A percentile compares a stretch with the other conserved stretches of the same genome.
Conservation (phyloP, 495 filamentous ascomycete genomes). For the Aspergillus haitiensis region DNA sequence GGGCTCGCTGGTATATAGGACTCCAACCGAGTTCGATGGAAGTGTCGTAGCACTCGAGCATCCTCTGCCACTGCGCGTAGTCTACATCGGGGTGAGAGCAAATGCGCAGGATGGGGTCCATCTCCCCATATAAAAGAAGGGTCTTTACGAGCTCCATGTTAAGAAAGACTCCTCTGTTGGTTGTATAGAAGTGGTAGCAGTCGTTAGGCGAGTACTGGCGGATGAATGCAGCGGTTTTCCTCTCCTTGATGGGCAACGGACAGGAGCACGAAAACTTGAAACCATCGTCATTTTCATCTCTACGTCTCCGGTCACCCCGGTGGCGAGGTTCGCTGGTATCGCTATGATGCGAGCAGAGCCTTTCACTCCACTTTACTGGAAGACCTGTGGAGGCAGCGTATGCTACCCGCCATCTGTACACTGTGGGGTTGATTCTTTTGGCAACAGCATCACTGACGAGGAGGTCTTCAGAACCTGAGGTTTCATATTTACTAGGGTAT, state of each 20-base stretch:
- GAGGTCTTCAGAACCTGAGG: neutral
- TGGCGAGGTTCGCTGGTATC: neutral
- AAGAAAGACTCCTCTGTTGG: constrained; percentile 19
- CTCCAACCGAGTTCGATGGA: constrained; percentile 20
- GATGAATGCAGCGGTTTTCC: constrained; percentile 21
- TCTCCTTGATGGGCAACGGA: constrained; percentile 17
- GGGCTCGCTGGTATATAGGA: constrained; percentile 15
- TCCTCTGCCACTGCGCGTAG: constrained; percentile 11
- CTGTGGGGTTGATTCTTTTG: neutral
- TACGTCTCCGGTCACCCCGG: neutral
- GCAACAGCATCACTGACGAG: neutral
- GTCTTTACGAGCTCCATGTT: constrained; percentile 28
- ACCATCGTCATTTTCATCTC: neutral
- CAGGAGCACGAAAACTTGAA: constrained; percentile 4
- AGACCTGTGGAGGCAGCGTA: neutral
- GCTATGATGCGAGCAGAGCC: neutral
- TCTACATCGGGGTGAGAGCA: constrained; percentile 20
- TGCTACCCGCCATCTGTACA: constrained; percentile 10
- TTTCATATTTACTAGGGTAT: constrained; percentile 16
- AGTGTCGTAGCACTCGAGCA: constrained; percentile 8
- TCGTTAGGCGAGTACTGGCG: neutral
- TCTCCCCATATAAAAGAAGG: constrained; percentile 26
- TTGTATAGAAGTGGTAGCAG: constrained; percentile 4
- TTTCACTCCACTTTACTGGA: neutral
- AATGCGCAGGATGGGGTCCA: constrained; percentile 23